phyloP scores from a whole-genome alignment of 1,284 basidiomycete genomes.

The Ustilago esculenta region DNA sequence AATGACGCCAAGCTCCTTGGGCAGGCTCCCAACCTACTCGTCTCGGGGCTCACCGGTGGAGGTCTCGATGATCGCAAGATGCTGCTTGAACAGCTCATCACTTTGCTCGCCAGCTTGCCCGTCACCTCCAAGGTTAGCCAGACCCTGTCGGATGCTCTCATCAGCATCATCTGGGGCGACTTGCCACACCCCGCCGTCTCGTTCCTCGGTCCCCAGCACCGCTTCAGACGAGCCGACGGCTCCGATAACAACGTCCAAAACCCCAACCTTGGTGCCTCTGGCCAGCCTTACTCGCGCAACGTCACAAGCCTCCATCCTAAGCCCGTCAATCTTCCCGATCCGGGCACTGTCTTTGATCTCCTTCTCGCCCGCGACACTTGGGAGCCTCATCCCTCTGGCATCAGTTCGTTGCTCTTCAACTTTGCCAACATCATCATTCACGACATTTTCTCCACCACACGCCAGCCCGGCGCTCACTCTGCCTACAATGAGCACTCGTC shows the following conservation, averaged over 20 bases:
- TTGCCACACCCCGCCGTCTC: constrained; percentile 78
- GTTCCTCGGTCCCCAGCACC: constrained; percentile 70
- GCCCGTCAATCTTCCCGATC: constrained; percentile 40
- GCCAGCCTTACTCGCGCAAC: constrained; percentile 45
- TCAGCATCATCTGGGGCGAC: constrained; percentile 69
- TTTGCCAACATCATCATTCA: constrained; percentile 63
- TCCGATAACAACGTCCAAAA: constrained; percentile 75
- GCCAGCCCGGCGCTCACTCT: constrained; percentile 20
- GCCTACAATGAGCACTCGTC: constrained; percentile 76
- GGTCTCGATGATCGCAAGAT: constrained; percentile 56
- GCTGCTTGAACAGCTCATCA: constrained; percentile 54
- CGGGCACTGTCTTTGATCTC: constrained; percentile 46
- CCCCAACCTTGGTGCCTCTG: constrained; percentile 74
- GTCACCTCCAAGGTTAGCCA: constrained; percentile 38
- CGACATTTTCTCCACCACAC: constrained; percentile 57
- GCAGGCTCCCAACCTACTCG: constrained; percentile 29
- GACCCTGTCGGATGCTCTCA: constrained; percentile 34
- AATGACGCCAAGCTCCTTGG: constrained; percentile 39
- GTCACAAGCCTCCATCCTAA: constrained; percentile 32
- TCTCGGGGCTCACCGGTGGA: constrained; percentile 19
- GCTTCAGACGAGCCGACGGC: constrained; percentile 64
- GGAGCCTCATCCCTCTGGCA: constrained; percentile 51
- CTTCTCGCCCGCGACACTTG: constrained; percentile 36
- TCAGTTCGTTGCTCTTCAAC: constrained; percentile 55
- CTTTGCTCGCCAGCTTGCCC: constrained; percentile 49